phyloP scores from a whole-genome alignment of 768 basidiomycete genomes.

The Myochromella boudieri region DNA sequence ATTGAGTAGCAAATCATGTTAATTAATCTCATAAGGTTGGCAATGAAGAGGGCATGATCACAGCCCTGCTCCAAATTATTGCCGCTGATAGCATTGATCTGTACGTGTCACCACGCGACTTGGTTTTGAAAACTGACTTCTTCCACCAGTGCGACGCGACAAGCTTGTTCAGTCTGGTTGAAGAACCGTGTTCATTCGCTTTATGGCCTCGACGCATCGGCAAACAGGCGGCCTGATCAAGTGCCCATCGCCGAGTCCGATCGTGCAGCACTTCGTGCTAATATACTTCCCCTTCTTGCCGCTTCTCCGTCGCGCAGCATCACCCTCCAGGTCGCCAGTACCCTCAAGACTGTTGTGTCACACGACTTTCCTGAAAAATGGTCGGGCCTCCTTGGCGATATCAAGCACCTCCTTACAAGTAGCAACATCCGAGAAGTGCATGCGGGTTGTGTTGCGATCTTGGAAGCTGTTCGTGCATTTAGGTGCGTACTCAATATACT shows the following conservation, averaged over 20 bases:
- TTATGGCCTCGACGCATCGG: conserved; percentile 51
- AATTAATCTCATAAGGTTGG: conserved; percentile 51
- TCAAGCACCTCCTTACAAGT: conserved; percentile 63
- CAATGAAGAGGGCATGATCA: conserved; percentile 77
- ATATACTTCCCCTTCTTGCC: conserved; percentile 70
- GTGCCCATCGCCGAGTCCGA: conserved; percentile 65
- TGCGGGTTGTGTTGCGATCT: conserved; percentile 74
- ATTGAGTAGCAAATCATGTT: conserved; percentile 1
- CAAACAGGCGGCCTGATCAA: conserved; percentile 54
- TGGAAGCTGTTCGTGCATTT: conserved; percentile 80
- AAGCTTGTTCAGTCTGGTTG: conserved; percentile 84
- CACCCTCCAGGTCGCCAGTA: conserved; percentile 73
- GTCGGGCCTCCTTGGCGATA: conserved; percentile 65
- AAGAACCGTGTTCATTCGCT: conserved; percentile 82
- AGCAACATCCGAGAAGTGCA: conserved; percentile 70
- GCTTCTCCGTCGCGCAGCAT: conserved; percentile 64
- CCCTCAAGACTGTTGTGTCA: conserved; percentile 70
- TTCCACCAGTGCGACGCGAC: conserved; percentile 66
- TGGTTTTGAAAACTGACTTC: background rate
- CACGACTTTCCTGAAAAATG: conserved; percentile 81
- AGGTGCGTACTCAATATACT: conserved; percentile 40
- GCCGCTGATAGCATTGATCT: conserved; percentile 73
- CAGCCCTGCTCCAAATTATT: conserved; percentile 86
- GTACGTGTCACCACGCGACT: conserved; percentile 53
- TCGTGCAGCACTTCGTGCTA: conserved; percentile 67